A percentile compares a stretch with the other conserved stretches of the same genome.
phyloP scores from a whole-genome alignment of 768 basidiomycete species.

The Tricholoma sp. region DNA sequence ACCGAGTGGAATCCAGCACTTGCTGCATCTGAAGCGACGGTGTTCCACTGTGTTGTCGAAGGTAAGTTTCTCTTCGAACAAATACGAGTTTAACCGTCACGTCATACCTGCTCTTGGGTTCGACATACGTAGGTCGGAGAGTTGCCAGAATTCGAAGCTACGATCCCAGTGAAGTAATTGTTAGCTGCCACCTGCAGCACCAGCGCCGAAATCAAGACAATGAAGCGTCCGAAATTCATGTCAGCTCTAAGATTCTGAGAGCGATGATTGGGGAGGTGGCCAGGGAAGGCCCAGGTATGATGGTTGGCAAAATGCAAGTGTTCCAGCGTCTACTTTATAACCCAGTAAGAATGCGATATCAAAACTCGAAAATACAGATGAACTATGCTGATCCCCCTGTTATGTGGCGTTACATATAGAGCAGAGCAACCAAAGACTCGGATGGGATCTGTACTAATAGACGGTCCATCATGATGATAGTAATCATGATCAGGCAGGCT shows the following conservation, averaged over 20 bases:
- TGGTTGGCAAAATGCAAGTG: too few relatives aligned
- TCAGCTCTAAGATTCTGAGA: not conserved
- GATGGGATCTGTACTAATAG: not conserved
- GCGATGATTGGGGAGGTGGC: not conserved
- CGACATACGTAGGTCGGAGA: slow-evolving; percentile 26
- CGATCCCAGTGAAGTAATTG: slow-evolving; percentile 29
- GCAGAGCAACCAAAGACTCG: too few relatives aligned
- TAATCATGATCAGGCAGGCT: too few relatives aligned
- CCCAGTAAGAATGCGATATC: too few relatives aligned
- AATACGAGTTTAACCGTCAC: too few relatives aligned
- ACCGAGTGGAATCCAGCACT: slow-evolving; percentile 28
- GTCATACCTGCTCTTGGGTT: slow-evolving; percentile 26
- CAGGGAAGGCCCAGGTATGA: not conserved
- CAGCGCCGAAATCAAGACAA: slow-evolving; percentile 7
- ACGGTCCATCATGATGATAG: not conserved
- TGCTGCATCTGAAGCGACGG: slow-evolving; percentile 24
- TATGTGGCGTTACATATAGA: too few relatives aligned
- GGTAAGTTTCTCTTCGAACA: not conserved
- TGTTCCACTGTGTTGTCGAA: slow-evolving; percentile 26
- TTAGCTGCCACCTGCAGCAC: slow-evolving; percentile 15
- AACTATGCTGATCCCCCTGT: too few relatives aligned
- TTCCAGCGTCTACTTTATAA: too few relatives aligned
- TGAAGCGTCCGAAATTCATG: slow-evolving; percentile 4
- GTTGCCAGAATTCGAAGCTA: slow-evolving; percentile 27
- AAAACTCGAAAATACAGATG: too few relatives aligned